Evolutionary conservation across 2,329 filamentous ascomycete species (phyloP).

Genomic region (Diaporthe sp.): DNA sequence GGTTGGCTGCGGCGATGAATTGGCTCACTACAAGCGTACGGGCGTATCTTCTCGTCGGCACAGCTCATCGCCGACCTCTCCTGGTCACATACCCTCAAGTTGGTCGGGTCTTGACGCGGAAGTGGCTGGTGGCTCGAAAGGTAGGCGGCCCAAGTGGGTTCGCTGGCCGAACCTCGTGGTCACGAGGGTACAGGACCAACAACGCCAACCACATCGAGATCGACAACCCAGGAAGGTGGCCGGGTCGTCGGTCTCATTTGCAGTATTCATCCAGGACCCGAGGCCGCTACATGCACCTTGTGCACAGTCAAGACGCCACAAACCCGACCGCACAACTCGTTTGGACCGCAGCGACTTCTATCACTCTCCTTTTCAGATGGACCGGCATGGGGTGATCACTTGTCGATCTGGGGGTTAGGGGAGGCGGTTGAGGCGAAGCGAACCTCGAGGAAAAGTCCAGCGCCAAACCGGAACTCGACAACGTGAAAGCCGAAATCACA

Average conservation of each 20-base stretch:
- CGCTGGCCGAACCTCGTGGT: background rate
- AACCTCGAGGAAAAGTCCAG: slow-evolving; percentile 33
- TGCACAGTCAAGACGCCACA: slow-evolving; percentile 6
- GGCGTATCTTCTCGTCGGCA: slow-evolving; percentile 39
- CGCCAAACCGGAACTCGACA: slow-evolving; percentile 35
- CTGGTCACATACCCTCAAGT: slow-evolving; percentile 34
- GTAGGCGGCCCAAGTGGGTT: slow-evolving; percentile 25
- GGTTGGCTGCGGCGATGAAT: background rate
- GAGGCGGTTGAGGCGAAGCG: slow-evolving; percentile 36
- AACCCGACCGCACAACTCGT: slow-evolving; percentile 34
- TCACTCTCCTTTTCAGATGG: background rate
- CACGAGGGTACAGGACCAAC: slow-evolving; percentile 26
- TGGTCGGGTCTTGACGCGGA: too few relatives aligned
- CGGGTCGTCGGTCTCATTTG: background rate
- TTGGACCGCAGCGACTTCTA: too few relatives aligned
- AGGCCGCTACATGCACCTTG: slow-evolving; percentile 34
- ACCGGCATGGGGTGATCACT: slow-evolving; percentile 28
- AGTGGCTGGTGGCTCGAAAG: slow-evolving; percentile 37
- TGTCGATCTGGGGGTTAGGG: slow-evolving; percentile 35
- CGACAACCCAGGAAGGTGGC: background rate
- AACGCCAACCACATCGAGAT: background rate
- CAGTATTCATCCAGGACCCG: slow-evolving; percentile 41
- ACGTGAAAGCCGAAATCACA: slow-evolving; percentile 33
- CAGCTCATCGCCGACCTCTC: slow-evolving; percentile 36
- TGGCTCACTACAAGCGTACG: slow-evolving; percentile 27